Evolutionary conservation across 345 rosid genomes (phyloP).

Genomic region (Boechera stricta): DNA sequence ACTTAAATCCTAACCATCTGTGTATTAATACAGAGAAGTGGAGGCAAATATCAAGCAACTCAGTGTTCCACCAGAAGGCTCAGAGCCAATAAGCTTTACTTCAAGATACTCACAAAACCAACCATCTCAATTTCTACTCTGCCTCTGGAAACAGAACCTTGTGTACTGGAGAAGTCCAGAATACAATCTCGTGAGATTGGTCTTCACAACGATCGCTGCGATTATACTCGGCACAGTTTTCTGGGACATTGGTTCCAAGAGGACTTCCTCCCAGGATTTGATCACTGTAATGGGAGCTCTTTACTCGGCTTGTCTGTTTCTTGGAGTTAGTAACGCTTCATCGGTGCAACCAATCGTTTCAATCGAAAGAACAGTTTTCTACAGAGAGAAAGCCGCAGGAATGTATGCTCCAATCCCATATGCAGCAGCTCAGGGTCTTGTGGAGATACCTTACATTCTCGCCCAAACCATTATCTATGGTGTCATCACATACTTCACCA

Average conservation of each 20-base stretch:
- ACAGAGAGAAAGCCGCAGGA: conserved; percentile 92
- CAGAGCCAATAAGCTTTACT: conserved; percentile 63
- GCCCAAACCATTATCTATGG: conserved; percentile 73
- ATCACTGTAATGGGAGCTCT: conserved; percentile 85
- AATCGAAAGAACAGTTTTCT: conserved; percentile 88
- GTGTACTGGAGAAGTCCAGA: conserved; percentile 96
- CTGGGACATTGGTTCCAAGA: conserved; percentile 74
- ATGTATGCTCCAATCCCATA: conserved; percentile 78
- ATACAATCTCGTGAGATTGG: conserved; percentile 73
- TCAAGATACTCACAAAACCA: conserved; percentile 61
- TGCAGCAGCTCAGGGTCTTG: conserved; percentile 91
- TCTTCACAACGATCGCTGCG: conserved; percentile 64
- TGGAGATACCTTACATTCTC: conserved; percentile 86
- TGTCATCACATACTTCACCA: conserved; percentile 83
- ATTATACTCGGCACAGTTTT: conserved; percentile 76
- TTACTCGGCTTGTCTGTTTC: conserved; percentile 77
- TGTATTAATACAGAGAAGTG: conserved; percentile 60
- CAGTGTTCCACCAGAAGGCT: conserved; percentile 69
- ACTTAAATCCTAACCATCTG: neutral
- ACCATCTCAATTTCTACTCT: conserved; percentile 60
- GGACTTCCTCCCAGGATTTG: conserved; percentile 64
- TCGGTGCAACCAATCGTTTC: conserved; percentile 90
- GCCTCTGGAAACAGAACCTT: conserved; percentile 86
- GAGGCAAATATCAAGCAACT: conserved; percentile 60
- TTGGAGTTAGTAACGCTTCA: conserved; percentile 86